Base-by-base conservation (phyloP, 768 basidiomycete genomes). In the Termitomyces sp. region DNA sequence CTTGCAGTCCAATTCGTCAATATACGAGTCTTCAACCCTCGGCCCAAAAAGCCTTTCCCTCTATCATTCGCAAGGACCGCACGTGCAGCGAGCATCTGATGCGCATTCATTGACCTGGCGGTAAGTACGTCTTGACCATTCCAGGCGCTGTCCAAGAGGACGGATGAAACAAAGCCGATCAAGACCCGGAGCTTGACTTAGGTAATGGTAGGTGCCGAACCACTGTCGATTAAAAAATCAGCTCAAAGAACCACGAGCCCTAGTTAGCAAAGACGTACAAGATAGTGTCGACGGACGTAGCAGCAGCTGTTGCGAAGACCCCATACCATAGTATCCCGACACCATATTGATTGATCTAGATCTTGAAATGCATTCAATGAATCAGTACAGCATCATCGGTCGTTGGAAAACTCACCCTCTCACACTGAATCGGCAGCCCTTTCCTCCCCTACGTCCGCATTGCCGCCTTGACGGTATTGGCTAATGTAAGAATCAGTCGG, bases 121-220 rank as follows among this genome's bases (percentile, higher is more conserved):
- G 71, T n/a, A n/a, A n/a, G n/a, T 97, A 98, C 0, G 96, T 98
- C 79, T 98, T 98, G 65, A 98, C 72, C 2, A 98, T 98, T 98
- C 43, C 88, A 91, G 41, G 88, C 66, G 2, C 85, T 88, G 66
- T 98, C 96, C 11, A 91, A 94, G 2, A 85, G 76, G 51, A 97
- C 76, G 5, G 91, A 92, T 1, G 94, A 92, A 30, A 73, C 77
- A 69, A 98, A 98, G 1, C 94, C 96, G 59, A 98, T 97, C 68
- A 94, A 81, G 0, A 93, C 94, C 44, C 92, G 93, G 12, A 94
- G 80, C 32, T 67, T 73, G 0, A 63, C 79, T 47, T 83, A 97
- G 83, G 65, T 75, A 88, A 68, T 95, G 95, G 77, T 95, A 95
- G 3, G 87, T 90, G 14, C 74, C 79, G 63, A 90, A 92, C 91